Base-by-base conservation (phyloP, 352 stramenopile species). In the Phytophthora nicotianae region DNA sequence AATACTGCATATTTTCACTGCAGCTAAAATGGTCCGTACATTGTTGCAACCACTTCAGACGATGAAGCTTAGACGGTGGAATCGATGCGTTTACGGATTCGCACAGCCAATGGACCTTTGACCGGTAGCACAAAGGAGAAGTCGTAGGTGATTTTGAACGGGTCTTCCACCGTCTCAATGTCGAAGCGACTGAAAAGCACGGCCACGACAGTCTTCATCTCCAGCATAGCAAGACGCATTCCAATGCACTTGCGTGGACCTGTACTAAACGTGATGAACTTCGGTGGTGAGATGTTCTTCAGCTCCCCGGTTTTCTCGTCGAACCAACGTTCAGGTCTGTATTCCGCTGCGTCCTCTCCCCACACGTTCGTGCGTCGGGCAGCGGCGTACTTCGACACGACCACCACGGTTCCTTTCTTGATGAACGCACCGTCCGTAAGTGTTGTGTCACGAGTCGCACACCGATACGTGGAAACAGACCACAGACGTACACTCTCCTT, bases 401-500 rank as follows among this genome's bases (percentile, higher is more conserved):
- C 54, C 37, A 90, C 77, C 2, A 53, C 43, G 6, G 58, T 76
- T n/a, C 77, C 77, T 32, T 73, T 68, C 10, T 55, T 37, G 3
- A 92, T 52, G 21, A 72, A 81, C 60, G 76, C 86, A 9, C 83
- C 81, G 50, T 89, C 75, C 2, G 58, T 68, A 0, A 94, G 62
- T 49, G 78, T 86, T 23, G 79, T 78, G 43, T 86, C 41, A 6
- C 35, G 32, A 33, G 33, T 66, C 9, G 50, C 33, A 16, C 24
- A 55, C 9, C 58, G 50, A 50, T 59, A 55, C 32, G 58, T 60
- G 21, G 58, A 60, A 38, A 58, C 49, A 3, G 50, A 55, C 33
- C 84, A 75, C 8, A 96, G 47, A 2, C 88, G 79, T 19, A 94
- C 60, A 40, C 48, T 88, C 51, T 95, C 88, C 8, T 74, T 74